A percentile compares a stretch with the other conserved stretches of the same genome.
Evolutionary conservation across 306 rosid genomes (phyloP).

Genomic region (Neltuma alba): DNA sequence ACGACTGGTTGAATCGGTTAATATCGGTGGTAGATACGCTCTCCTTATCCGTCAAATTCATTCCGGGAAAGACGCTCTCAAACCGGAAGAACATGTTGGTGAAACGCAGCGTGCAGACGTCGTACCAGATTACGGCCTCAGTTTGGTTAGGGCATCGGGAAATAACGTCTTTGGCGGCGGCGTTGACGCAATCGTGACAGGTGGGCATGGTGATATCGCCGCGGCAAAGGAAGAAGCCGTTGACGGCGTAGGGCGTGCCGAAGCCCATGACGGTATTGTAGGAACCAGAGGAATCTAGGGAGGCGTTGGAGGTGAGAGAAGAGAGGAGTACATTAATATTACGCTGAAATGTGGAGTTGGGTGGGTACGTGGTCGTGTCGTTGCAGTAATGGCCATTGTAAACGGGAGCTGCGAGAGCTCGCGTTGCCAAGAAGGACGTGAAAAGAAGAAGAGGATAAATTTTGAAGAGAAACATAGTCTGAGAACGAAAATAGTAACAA

Average conservation of each 20-base stretch:
- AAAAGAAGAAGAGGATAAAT: neutral
- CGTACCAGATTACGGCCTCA: conserved; percentile 52
- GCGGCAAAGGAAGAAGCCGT: conserved; percentile 56
- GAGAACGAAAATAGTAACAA: neutral
- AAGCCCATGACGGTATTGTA: neutral
- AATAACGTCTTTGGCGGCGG: conserved; percentile 32
- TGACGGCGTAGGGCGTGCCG: conserved; percentile 27
- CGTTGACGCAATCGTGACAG: conserved; percentile 44
- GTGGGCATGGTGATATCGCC: conserved; percentile 42
- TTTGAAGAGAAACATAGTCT: neutral
- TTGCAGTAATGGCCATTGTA: conserved; percentile 12
- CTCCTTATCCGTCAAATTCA: neutral
- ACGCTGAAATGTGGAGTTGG: conserved; percentile 15
- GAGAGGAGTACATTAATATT: neutral
- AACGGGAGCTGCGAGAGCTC: neutral
- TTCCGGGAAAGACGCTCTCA: conserved; percentile 8
- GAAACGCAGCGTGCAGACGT: conserved; percentile 46
- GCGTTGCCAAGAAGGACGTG: neutral
- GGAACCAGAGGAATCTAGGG: neutral
- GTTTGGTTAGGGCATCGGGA: conserved; percentile 43
- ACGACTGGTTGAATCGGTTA: conserved; percentile 14
- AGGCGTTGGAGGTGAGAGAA: conserved; percentile 20
- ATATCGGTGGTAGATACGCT: conserved; percentile 32
- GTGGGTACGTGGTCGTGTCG: neutral
- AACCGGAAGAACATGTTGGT: conserved; percentile 31